Percentiles rank a stretch among this genome's conserved stretches.
These are phyloP conservation scores for Hericium alpestre DNA, from an alignment of 768 basidiomycete genomes.

Conservation along the genomic window DNA sequence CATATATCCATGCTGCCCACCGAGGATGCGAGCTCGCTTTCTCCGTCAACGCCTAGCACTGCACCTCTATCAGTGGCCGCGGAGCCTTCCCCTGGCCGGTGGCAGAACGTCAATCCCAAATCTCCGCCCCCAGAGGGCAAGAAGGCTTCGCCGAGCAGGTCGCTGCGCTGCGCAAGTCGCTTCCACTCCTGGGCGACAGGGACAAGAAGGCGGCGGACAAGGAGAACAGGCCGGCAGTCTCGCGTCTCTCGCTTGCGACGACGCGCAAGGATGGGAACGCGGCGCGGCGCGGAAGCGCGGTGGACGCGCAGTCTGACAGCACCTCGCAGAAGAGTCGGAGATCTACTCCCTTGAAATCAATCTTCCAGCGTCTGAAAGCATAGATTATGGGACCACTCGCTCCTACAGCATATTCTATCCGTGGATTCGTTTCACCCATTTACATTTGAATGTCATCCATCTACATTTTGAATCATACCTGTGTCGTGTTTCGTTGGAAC, in stretches of 20 bases:
- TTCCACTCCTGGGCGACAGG: constrained; percentile 3
- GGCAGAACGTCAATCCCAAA: not conserved
- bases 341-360: constrained; percentile 12
- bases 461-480: not conserved
- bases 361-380: constrained; percentile 1
- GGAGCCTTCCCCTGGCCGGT: not conserved
- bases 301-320: not conserved
- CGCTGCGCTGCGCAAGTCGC: not conserved
- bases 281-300: constrained; percentile 3
- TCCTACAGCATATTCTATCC: not conserved
- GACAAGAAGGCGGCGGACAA: not conserved
- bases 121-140: not conserved
- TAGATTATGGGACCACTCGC: not conserved
- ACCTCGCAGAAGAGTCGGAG: constrained; percentile 5
- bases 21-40: too few relatives aligned
- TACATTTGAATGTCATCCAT: not conserved
- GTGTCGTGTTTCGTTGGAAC: not conserved
- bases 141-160: not conserved
- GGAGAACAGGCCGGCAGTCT: constrained; percentile 9
- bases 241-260: constrained; percentile 1
- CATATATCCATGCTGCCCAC: not conserved
- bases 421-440: not conserved
- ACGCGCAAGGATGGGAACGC: constrained; percentile 8
- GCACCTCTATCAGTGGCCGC: not conserved
- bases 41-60: too few relatives aligned